A percentile compares a stretch with the other conserved stretches of the same genome.
These are phyloP conservation scores for Gastrodia elata DNA, from an alignment of 106 monocot species.

Conservation along the genomic window DNA sequence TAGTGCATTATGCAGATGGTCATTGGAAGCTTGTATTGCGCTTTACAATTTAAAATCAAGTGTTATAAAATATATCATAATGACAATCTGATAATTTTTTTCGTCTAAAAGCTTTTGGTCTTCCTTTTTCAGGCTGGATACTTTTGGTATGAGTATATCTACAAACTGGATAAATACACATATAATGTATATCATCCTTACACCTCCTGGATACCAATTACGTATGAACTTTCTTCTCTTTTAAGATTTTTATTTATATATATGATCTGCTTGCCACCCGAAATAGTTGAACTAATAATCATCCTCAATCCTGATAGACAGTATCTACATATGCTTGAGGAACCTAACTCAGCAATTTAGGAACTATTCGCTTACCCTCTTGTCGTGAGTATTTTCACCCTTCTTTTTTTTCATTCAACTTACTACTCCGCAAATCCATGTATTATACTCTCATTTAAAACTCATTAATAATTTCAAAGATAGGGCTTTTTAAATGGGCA, in stretches of 20 bases:
- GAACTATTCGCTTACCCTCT: conserved; percentile 69
- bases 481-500: too few species aligned
- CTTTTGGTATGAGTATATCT: conserved; percentile 65
- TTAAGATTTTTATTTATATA: not conserved
- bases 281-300: not conserved
- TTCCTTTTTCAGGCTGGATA: conserved; percentile 60
- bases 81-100: too few species aligned
- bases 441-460: too few species aligned
- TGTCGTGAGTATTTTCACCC: conserved; percentile 83
- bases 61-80: too few species aligned
- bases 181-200: conserved; percentile 66
- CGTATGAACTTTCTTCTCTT: conserved; percentile 18
- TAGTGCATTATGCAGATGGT: too few species aligned
- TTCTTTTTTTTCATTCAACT: too few species aligned
- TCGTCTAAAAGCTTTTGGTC: too few species aligned
- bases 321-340: conserved; percentile 90
- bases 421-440: too few species aligned
- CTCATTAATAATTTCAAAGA: too few species aligned
- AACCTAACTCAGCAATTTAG: conserved; percentile 76
- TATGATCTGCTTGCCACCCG: not conserved
- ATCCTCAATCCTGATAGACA: conserved; percentile 19
- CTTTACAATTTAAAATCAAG: too few species aligned
- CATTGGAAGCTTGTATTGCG: too few species aligned
- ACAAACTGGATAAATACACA: conserved; percentile 61
- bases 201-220: conserved; percentile 73